Evolutionary conservation across 108 stramenopile species (phyloP), one percentile per base, ranked within the genome.

Genomic region (Discostella pseudostelligera): DNA sequence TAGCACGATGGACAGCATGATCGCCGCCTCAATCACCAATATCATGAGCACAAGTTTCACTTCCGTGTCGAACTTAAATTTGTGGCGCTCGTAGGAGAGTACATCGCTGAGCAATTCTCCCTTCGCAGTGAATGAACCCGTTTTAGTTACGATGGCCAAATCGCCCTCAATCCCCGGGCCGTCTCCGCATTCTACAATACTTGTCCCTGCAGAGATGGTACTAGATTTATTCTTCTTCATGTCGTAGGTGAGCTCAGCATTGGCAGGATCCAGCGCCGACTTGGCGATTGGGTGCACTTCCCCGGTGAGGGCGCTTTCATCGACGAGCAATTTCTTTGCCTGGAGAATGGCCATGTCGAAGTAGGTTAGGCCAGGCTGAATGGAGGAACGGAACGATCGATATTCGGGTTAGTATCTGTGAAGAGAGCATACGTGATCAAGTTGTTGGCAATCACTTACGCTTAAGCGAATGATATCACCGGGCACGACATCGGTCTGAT

Each of bases 21-120:
- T 51, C 36, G 79, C 67, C 36, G 81, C 80, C 47, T 83, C 70
- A 4, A 81, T 44, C n/a, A 76, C 35, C 28, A 88, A 59, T 67
- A 85, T 81, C 45, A 42, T 25, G 32, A 88, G 46, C 42, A 72
- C 86, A 39, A 79, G 51, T 13, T 66, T 61, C 13, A 88, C 81
- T 56, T 88, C 87, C 2, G 67, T 57, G 48, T 87, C 87, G 58
- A 84, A 84, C 68, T 87, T 83, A 68, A 87, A 84, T 44, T 81
- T 55, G 48, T 88, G 87, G 11, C 87, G 77, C 35, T 83, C 65
- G 48, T 82, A 88, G 7, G 78, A 83, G 10, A 85, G 58, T 25
- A 88, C 76, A n/a, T 88, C 84, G 10, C 79, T 53, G 12, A 88
- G 40, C 39, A 88, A 45, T 59, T 85, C 74, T 48, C 87, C 87